These are phyloP conservation scores for Botrytis medusae DNA, from an alignment of 2,329 filamentous ascomycete species.

Conservation along the genomic window DNA sequence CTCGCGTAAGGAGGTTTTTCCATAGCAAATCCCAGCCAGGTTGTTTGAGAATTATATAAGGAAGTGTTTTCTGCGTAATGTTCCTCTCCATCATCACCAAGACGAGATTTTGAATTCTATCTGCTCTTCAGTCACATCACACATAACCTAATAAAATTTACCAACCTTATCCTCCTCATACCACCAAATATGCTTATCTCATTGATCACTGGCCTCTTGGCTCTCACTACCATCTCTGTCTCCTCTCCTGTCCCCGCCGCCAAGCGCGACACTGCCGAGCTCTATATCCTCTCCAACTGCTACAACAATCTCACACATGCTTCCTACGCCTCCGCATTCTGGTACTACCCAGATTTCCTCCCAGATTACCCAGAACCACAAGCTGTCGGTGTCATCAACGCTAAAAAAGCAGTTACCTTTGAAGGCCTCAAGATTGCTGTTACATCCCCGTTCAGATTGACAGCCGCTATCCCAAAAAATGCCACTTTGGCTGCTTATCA, in stretches of 20 bases:
- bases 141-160: neutral
- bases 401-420: slow-evolving; percentile 6
- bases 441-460: neutral
- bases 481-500: neutral
- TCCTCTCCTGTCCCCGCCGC: slow-evolving; percentile 3
- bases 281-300: slow-evolving; percentile 19
- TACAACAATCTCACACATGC: slow-evolving; percentile 13
- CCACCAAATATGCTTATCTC: neutral
- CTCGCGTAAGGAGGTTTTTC: neutral
- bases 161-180: neutral
- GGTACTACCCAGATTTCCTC: slow-evolving; percentile 20
- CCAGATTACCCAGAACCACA: slow-evolving; percentile 11
- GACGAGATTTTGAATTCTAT: neutral
- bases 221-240: neutral
- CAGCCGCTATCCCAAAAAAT: neutral
- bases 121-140: neutral
- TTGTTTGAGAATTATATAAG: slow-evolving; percentile 3
- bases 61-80: neutral
- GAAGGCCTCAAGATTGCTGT: neutral
- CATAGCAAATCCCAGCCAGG: neutral
- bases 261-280: slow-evolving; percentile 17
- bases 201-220: slow-evolving; percentile 9
- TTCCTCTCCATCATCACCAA: neutral
- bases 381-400: slow-evolving; percentile 8
- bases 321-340: slow-evolving; percentile 17